phyloP scores from a whole-genome alignment of 192 early-diverging fungal species.

The Entophlyctis luteolus region DNA sequence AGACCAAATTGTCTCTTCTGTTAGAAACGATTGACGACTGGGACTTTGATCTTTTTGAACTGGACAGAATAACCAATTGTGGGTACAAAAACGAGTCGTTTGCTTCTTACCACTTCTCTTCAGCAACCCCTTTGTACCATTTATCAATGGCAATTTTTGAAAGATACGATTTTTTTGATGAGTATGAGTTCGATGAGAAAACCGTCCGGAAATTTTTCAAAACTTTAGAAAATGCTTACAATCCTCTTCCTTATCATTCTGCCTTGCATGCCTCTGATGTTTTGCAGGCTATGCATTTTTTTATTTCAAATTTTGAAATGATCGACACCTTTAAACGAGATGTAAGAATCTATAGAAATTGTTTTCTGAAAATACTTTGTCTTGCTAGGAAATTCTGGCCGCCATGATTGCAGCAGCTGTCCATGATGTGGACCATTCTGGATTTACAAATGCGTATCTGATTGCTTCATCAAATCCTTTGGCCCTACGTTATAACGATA shows the following conservation, averaged over 20 bases:
- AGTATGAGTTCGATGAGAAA: slow-evolving; percentile 29
- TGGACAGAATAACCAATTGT: slow-evolving; percentile 22
- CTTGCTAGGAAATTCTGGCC: slow-evolving; percentile 28
- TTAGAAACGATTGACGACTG: slow-evolving; percentile 31
- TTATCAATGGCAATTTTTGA: slow-evolving; percentile 30
- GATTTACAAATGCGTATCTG: slow-evolving; percentile 47
- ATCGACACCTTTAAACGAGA: slow-evolving; percentile 20
- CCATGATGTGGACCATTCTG: slow-evolving; percentile 52
- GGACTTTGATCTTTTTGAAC: slow-evolving; percentile 44
- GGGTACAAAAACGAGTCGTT: not conserved
- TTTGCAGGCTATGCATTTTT: slow-evolving; percentile 46
- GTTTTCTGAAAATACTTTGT: not conserved
- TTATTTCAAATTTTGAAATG: slow-evolving; percentile 25
- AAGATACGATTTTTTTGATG: slow-evolving; percentile 17
- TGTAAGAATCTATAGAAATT: slow-evolving; percentile 19
- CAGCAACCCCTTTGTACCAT: slow-evolving; percentile 34
- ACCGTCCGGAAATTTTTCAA: slow-evolving; percentile 27
- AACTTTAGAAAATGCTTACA: slow-evolving; percentile 34
- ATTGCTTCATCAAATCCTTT: slow-evolving; percentile 30
- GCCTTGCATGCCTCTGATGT: slow-evolving; percentile 53
- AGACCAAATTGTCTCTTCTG: slow-evolving; percentile 19
- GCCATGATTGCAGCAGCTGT: slow-evolving; percentile 36
- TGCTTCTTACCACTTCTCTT: slow-evolving; percentile 2
- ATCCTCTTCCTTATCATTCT: slow-evolving; percentile 47
- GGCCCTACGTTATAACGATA: slow-evolving; percentile 48